Percentiles rank a stretch among this genome's conserved stretches.
These are phyloP conservation scores for Ampelocalamus luodianensis DNA, from an alignment of 176 grass and related monocot species.

Conservation along the genomic window DNA sequence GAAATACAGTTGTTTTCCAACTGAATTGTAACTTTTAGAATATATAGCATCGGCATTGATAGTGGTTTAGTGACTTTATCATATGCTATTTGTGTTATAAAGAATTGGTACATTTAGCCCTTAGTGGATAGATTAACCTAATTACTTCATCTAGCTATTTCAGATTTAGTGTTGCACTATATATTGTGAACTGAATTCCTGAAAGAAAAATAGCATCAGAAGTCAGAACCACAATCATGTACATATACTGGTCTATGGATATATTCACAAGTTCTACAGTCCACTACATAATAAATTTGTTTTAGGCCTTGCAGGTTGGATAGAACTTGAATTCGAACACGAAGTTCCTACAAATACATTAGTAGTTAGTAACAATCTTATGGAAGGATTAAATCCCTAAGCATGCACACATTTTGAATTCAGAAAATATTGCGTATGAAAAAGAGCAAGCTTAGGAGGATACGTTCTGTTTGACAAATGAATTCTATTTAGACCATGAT, in stretches of 20 bases:
- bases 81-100: background rate
- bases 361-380: background rate
- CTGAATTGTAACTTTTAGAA: background rate
- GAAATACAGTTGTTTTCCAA: background rate
- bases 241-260: background rate
- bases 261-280: background rate
- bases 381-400: background rate
- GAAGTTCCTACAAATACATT: no score
- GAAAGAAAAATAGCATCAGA: background rate
- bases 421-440: background rate
- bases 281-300: background rate
- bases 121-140: background rate
- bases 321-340: background rate
- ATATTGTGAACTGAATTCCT: background rate
- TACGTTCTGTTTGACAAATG: background rate
- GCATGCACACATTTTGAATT: background rate
- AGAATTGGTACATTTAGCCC: background rate
- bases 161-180: background rate
- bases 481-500: background rate
- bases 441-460: background rate
- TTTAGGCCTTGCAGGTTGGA: background rate
- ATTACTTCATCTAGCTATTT: background rate
- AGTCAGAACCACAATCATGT: background rate
- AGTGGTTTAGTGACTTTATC: background rate
- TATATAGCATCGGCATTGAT: background rate